A percentile compares a stretch with the other conserved stretches of the same genome.
These are phyloP conservation scores for Pythium angustatum DNA, from an alignment of 352 stramenopile genomes.

Conservation along the genomic window DNA sequence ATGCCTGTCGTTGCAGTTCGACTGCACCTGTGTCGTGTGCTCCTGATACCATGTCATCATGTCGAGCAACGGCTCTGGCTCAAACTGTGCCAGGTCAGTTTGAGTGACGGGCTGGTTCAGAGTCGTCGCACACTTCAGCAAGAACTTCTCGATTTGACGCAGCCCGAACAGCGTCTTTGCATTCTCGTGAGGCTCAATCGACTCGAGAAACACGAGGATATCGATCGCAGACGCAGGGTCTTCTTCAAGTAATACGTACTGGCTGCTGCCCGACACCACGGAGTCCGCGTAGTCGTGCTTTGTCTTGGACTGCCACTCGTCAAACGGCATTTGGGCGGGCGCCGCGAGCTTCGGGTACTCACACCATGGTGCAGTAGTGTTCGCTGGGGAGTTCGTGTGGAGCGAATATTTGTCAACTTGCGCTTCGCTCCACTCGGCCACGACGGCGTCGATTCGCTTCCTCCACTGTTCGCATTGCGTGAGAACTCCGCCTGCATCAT, in stretches of 20 bases:
- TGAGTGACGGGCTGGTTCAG: not conserved
- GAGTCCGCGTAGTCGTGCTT: not conserved
- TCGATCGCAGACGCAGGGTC: not conserved
- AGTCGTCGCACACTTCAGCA: not conserved
- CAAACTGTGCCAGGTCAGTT: not conserved
- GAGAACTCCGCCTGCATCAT: conserved; percentile 6
- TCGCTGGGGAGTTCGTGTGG: not conserved
- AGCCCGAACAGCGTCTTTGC: not conserved
- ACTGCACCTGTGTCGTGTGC: not conserved
- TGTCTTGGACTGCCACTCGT: not conserved
- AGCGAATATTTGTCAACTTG: conserved; percentile 2
- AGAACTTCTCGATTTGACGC: conserved; percentile 5
- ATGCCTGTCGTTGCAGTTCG: not conserved
- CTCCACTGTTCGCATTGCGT: not conserved
- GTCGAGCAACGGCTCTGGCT: not conserved
- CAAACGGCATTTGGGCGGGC: conserved; percentile 9
- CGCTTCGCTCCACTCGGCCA: conserved; percentile 3
- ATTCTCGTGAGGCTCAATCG: not conserved
- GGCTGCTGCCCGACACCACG: not conserved
- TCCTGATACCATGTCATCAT: conserved; percentile 20
- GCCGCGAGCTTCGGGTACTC: conserved; percentile 1
- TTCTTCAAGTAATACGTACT: conserved; percentile 5
- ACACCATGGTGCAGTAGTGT: not conserved
- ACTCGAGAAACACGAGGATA: not conserved
- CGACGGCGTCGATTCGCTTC: not conserved